Base-by-base conservation (phyloP, 169 alveolate species). In the Theileria annulata region DNA sequence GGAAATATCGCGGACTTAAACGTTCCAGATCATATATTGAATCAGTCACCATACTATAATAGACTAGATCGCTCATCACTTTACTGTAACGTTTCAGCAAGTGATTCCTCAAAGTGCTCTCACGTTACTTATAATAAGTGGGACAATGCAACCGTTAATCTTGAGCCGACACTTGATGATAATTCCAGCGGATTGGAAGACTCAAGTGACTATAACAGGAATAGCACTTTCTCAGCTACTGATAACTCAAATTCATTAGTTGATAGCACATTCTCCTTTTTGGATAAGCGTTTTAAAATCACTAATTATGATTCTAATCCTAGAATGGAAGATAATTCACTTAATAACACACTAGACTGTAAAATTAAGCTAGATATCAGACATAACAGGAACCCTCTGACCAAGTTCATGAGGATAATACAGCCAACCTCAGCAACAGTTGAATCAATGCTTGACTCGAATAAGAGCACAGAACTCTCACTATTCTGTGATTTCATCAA, bases 401-500 rank as follows among this genome's bases (percentile, higher is more conserved):
- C 79, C 27, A 82, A 82, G 71, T 76, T 73, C 31, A 78, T 82
- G 64, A 63, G 88, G 17, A 82, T 82, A 51, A 82, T 82, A 28
- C 84, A 76, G 68, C 88, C 88, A 12, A 12, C 66, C 33, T 5
- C 70, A 25, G 68, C 83, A 28, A 42, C 88, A 2, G 68, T 82
- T 21, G 88, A 82, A 15, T 54, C 62, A 21, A 82, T 82, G 88
- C 76, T 82, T 23, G 54, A 49, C 25, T 25, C 80, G 3, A 25
- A 69, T 2, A 48, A 27, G 13, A 62, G 77, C 0, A 21, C 73
- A 17, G 85, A 6, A 37, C 72, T 82, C 75, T 33, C 62, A 13
- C 72, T 47, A 28, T 82, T 82, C 37, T 71, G 62, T 25, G 95
- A 95, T 74, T 84, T 95, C 51, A 80, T 95, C 67, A 86, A 90